Base-by-base conservation (phyloP, 352 stramenopile genomes). In the Phytophthora ohioensis region DNA sequence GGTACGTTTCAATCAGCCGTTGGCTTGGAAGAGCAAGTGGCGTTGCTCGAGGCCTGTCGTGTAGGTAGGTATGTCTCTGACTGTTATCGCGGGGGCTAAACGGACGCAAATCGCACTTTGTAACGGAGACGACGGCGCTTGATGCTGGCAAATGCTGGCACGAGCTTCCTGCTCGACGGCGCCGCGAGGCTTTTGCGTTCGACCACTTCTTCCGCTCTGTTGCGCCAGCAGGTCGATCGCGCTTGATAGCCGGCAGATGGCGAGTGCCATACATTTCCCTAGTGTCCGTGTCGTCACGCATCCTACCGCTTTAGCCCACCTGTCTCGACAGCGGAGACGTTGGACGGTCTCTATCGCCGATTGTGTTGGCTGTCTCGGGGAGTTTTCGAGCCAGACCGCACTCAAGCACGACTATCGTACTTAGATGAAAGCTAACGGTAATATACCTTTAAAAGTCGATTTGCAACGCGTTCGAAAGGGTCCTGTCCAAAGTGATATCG, bases 71-170 rank as follows among this genome's bases (percentile, higher is more conserved):
- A 27, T 71, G 57, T 67, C 46, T 21, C 62, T 64, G 36, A 21
- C 39, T 68, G 48, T 46, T 67, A 72, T 46, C 30, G 31, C 12
- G 21, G 48, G 13, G 21, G 21, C 47, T 61, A 15, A 75, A 70
- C 10, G 41, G 42, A 70, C 55, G 56, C 55, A 67, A 72, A 72
- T 68, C 39, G 61, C 12, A 46, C 58, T 70, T 49, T 75, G 63
- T 66, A 67, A 69, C 39, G 45, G 63, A 58, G 59, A 27, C 12
- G 43, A 34, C 41, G 35, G 32, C 60, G 27, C 21, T 57, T 45
- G 10, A 48, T 61, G 38, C 3, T 32, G 34, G 32, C 32, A n/a
- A 13, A 32, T 47, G 52, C 52, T 46, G 10, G 17, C 21, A 31
- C 12, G 35, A 27, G 32, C 7, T 51, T 61, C 32, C 41, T 31